Evolutionary conservation across 1,284 basidiomycete species (phyloP).

Genomic region (Wolfiporia cocos): DNA sequence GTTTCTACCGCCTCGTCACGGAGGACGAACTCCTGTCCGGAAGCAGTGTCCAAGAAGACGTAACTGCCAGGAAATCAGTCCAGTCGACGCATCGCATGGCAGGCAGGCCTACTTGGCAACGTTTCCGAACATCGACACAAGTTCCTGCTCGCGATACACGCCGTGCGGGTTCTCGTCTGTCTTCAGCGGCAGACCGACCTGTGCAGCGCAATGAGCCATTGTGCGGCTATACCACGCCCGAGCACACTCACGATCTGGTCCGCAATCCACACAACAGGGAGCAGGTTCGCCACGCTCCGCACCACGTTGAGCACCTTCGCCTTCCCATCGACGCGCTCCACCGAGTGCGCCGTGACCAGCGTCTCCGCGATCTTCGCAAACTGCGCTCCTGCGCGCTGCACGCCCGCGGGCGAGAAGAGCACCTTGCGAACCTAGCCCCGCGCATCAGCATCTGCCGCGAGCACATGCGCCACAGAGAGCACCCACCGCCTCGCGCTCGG

Average conservation of each 20-base stretch:
- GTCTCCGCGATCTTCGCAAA: constrained; percentile 32
- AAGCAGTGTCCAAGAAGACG: constrained; percentile 51
- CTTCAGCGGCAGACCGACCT: constrained; percentile 64
- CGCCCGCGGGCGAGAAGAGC: constrained; percentile 15
- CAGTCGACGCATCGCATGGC: too few species aligned
- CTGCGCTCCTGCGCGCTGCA: constrained; percentile 25
- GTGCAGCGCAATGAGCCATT: not conserved
- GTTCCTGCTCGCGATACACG: constrained; percentile 41
- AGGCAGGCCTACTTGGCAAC: constrained; percentile 46
- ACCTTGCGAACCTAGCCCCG: constrained; percentile 21
- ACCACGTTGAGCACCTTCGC: constrained; percentile 58
- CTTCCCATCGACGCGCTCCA: constrained; percentile 26
- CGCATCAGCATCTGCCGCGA: constrained; percentile 14
- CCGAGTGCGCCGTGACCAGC: constrained; percentile 34
- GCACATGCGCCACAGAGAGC: not conserved
- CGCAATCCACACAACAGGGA: constrained; percentile 63
- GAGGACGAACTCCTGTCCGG: constrained; percentile 53
- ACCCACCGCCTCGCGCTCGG: constrained; percentile 3
- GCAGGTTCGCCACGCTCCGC: constrained; percentile 62
- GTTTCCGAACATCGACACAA: constrained; percentile 46
- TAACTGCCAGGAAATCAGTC: constrained; percentile 40
- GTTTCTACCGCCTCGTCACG: constrained; percentile 38
- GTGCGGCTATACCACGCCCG: not conserved
- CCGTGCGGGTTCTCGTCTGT: constrained; percentile 38
- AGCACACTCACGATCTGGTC: constrained; percentile 47